These are phyloP conservation scores for Beauveria sp. DNA, from an alignment of 2,329 filamentous ascomycete species.

Conservation along the genomic window DNA sequence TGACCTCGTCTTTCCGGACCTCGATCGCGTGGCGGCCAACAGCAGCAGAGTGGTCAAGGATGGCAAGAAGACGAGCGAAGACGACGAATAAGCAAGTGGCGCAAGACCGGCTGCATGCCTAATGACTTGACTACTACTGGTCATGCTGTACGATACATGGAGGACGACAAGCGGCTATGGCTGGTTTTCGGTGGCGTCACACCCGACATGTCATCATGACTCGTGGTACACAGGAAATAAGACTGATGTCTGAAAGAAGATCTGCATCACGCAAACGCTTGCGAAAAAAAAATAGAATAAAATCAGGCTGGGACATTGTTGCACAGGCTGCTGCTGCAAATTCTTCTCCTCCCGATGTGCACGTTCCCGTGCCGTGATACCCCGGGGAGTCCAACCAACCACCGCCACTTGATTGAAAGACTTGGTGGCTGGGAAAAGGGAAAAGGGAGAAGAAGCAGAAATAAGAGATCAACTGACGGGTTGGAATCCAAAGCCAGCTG, in stretches of 20 bases:
- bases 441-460: too few relatives aligned
- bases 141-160: background rate
- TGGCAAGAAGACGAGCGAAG: slow-evolving; percentile 40
- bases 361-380: too few relatives aligned
- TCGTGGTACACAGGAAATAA: background rate
- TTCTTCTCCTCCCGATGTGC: too few relatives aligned
- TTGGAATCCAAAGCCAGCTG: too few relatives aligned
- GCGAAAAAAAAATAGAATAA: background rate
- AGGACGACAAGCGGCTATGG: background rate
- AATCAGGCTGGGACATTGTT: too few relatives aligned
- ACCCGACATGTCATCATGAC: background rate
- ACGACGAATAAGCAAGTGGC: slow-evolving; percentile 16
- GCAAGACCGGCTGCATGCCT: background rate
- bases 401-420: too few relatives aligned
- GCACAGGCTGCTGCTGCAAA: too few relatives aligned
- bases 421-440: too few relatives aligned
- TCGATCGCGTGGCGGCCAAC: slow-evolving; percentile 68
- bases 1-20: slow-evolving; percentile 74
- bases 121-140: background rate
- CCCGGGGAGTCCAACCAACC: too few relatives aligned
- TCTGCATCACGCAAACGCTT: background rate
- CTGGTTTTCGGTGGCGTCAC: background rate
- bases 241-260: background rate
- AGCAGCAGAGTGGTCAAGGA: slow-evolving; percentile 57
- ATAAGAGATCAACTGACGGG: too few relatives aligned